phyloP scores from a whole-genome alignment of 306 rosid genomes.

The Vigna unguiculata region DNA sequence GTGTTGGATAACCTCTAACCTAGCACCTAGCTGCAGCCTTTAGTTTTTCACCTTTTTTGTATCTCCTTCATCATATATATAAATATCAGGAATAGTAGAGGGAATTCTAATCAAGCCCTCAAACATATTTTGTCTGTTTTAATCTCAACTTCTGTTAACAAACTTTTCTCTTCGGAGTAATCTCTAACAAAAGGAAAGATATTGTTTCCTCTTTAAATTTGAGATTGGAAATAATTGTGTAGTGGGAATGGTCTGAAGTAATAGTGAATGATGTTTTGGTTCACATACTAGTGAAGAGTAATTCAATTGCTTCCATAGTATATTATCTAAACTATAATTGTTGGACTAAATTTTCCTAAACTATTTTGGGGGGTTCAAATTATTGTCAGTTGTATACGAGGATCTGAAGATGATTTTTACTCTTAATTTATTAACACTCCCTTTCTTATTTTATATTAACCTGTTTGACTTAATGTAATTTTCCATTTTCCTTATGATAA shows the following conservation, averaged over 20 bases:
- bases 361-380: not conserved
- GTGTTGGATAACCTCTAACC: too few relatives aligned
- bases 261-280: not conserved
- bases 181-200: not conserved
- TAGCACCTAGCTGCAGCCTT: too few relatives aligned
- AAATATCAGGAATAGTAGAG: too few relatives aligned
- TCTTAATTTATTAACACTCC: not conserved
- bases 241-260: not conserved
- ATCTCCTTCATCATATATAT: too few relatives aligned
- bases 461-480: not conserved
- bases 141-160: too few relatives aligned
- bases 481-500: not conserved
- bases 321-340: not conserved
- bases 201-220: slow-evolving; percentile 6
- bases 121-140: too few relatives aligned
- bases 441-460: slow-evolving; percentile 1
- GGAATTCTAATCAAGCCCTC: too few relatives aligned
- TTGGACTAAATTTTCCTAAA: not conserved
- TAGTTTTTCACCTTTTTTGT: too few relatives aligned
- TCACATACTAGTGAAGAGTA: not conserved
- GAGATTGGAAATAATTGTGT: slow-evolving; percentile 2
- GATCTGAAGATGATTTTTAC: not conserved
- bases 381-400: not conserved
- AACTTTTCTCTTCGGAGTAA: slow-evolving; percentile 22
- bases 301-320: slow-evolving; percentile 1